phyloP scores from a whole-genome alignment of 2,329 filamentous ascomycete genomes.

The Microdochium trichocladiopsis region DNA sequence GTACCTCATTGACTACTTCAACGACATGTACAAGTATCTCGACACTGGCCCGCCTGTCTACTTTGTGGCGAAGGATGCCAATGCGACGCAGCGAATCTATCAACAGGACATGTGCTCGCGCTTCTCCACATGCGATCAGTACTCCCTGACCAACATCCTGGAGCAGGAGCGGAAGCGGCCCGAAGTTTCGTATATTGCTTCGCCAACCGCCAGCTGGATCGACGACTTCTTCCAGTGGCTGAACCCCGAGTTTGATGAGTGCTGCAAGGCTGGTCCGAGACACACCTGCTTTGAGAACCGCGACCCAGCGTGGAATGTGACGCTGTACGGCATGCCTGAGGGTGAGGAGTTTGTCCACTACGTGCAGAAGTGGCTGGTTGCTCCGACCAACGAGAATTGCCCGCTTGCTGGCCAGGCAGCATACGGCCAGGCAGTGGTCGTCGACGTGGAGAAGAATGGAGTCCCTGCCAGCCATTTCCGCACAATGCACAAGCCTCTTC shows the following conservation, averaged over 20 bases:
- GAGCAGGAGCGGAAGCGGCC: constrained; percentile 91
- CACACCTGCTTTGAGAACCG: constrained; percentile 74
- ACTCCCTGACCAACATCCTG: constrained; percentile 81
- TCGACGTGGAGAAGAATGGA: constrained; percentile 59
- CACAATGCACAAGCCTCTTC: constrained; percentile 78
- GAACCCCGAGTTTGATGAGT: constrained; percentile 73
- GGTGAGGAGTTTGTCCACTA: constrained; percentile 87
- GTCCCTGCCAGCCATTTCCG: constrained; percentile 87
- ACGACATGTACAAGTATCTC: constrained; percentile 90
- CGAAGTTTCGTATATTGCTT: constrained; percentile 79
- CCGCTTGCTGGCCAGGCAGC: constrained; percentile 83
- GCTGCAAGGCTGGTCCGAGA: constrained; percentile 61
- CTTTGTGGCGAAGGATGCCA: constrained; percentile 80
- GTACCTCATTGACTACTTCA: constrained; percentile 93
- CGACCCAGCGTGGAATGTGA: constrained; percentile 80
- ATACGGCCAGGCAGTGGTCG: constrained; percentile 76
- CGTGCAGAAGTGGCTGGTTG: constrained; percentile 71
- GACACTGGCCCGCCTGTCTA: constrained; percentile 90
- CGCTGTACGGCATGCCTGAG: constrained; percentile 85
- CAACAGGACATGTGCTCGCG: constrained; percentile 87
- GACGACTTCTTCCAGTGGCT: constrained; percentile 96
- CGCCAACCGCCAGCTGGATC: constrained; percentile 89
- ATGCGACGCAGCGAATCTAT: constrained; percentile 65
- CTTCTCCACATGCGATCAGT: constrained; percentile 79
- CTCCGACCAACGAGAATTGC: constrained; percentile 77